Conservation (phyloP, 371 early-diverging fungal genomes). For the Lichtheimia ornata region DNA sequence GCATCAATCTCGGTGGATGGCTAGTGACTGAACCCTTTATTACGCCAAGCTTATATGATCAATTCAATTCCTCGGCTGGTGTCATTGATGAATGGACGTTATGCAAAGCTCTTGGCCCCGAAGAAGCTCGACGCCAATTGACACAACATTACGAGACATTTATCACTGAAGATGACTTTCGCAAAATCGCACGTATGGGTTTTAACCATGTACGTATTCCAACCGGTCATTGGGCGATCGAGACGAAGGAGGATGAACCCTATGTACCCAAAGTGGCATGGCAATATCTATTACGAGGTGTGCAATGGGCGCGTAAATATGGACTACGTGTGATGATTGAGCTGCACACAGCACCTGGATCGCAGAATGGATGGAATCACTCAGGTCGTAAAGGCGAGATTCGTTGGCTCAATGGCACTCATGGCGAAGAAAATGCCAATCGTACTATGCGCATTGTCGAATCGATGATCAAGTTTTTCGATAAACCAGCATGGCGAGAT, state of each 20-base stretch:
- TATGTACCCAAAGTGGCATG: constrained; percentile 59
- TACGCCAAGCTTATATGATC: constrained; percentile 69
- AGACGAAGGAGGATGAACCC: constrained; percentile 41
- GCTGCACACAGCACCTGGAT: constrained; percentile 76
- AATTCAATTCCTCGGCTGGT: constrained; percentile 29
- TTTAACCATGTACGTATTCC: constrained; percentile 80
- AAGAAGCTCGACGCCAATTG: constrained; percentile 50
- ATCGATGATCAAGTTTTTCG: constrained; percentile 41
- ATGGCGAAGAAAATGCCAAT: constrained; percentile 38
- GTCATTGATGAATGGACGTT: constrained; percentile 69
- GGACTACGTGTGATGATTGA: constrained; percentile 74
- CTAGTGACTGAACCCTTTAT: constrained; percentile 77
- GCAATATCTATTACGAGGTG: constrained; percentile 57
- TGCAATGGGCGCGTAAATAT: constrained; percentile 71
- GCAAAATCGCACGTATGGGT: constrained; percentile 57
- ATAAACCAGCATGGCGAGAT: constrained; percentile 48
- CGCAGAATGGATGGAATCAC: constrained; percentile 83
- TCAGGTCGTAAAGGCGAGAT: constrained; percentile 53
- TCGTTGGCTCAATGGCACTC: constrained; percentile 53
- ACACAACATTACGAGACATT: constrained; percentile 64
- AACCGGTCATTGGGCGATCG: constrained; percentile 74
- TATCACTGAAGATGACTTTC: constrained; percentile 72
- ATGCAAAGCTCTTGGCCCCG: constrained; percentile 57
- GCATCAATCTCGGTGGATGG: constrained; percentile 77
- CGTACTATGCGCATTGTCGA: constrained; percentile 34